phyloP scores from a whole-genome alignment of 805 yeast species.

The Zygosaccharomyces bisporus region DNA sequence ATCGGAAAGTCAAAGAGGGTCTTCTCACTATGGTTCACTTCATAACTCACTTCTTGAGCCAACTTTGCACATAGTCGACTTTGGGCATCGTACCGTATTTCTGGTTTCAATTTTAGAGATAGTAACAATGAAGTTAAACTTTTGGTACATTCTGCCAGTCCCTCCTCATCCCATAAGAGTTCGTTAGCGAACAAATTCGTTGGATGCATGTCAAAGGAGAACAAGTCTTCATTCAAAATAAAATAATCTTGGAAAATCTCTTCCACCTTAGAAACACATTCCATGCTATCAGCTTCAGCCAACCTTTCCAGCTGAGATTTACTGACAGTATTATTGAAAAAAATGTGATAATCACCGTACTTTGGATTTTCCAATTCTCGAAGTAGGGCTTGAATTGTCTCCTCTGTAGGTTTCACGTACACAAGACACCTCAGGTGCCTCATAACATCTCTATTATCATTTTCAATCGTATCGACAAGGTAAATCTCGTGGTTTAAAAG shows the following conservation, averaged over 20 bases:
- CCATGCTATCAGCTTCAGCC: conserved; percentile 88
- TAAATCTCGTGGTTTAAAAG: conserved; percentile 80
- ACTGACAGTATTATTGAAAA: conserved; percentile 68
- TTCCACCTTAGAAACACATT: conserved; percentile 67
- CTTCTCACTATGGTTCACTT: conserved; percentile 52
- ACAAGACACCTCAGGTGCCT: conserved; percentile 79
- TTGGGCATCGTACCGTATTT: conserved; percentile 70
- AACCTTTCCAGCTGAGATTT: conserved; percentile 78
- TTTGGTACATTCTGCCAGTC: conserved; percentile 24
- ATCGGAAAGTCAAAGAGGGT: conserved; percentile 62
- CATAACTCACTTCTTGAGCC: conserved; percentile 61
- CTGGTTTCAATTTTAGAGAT: conserved; percentile 73
- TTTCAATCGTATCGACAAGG: conserved; percentile 67
- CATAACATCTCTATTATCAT: conserved; percentile 58
- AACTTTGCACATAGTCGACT: conserved; percentile 62
- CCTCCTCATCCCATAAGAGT: conserved; percentile 30
- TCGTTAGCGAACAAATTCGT: conserved; percentile 25
- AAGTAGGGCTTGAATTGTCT: conserved; percentile 54
- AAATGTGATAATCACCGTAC: conserved; percentile 72
- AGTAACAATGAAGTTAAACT: conserved; percentile 37
- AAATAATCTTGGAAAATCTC: conserved; percentile 85
- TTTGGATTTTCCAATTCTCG: conserved; percentile 75
- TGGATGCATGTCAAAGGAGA: conserved; percentile 40
- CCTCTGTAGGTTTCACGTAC: conserved; percentile 69
- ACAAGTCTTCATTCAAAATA: conserved; percentile 67